Percentiles rank a stretch among this genome's conserved stretches.
Evolutionary conservation across 306 rosid species (phyloP).

Genomic region (Trichosanthes truncata): DNA sequence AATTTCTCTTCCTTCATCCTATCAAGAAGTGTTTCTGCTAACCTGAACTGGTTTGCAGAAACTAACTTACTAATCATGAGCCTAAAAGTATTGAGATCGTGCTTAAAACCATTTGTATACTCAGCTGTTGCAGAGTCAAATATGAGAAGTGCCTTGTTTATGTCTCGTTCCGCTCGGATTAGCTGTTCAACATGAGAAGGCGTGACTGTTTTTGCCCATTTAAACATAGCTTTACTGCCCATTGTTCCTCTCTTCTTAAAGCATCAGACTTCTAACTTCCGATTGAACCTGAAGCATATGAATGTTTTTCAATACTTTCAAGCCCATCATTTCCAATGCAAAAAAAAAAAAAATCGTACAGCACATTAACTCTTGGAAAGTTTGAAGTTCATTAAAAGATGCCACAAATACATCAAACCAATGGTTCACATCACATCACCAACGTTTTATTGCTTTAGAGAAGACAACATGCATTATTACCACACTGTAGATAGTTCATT

Average conservation of each 20-base stretch:
- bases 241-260: slow-evolving; percentile 19
- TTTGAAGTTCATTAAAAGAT: background rate
- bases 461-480: background rate
- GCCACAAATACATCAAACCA: background rate
- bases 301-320: background rate
- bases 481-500: background rate
- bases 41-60: slow-evolving; percentile 60
- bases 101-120: slow-evolving; percentile 67
- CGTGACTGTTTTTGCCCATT: slow-evolving; percentile 61
- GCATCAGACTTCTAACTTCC: background rate
- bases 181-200: slow-evolving; percentile 52
- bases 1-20: slow-evolving; percentile 82
- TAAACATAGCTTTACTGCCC: slow-evolving; percentile 56
- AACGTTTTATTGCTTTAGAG: background rate
- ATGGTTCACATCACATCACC: background rate
- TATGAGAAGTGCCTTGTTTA: slow-evolving; percentile 40
- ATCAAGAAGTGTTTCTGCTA: slow-evolving; percentile 57
- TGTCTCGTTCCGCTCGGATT: slow-evolving; percentile 56
- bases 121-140: slow-evolving; percentile 79
- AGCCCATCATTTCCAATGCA: background rate
- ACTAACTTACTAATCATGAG: slow-evolving; percentile 49
- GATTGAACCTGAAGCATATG: background rate
- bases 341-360: background rate
- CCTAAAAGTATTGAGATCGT: slow-evolving; percentile 61
- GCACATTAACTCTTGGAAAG: background rate